Conservation (phyloP, 306 rosid species). For the Medicago lupulina region DNA sequence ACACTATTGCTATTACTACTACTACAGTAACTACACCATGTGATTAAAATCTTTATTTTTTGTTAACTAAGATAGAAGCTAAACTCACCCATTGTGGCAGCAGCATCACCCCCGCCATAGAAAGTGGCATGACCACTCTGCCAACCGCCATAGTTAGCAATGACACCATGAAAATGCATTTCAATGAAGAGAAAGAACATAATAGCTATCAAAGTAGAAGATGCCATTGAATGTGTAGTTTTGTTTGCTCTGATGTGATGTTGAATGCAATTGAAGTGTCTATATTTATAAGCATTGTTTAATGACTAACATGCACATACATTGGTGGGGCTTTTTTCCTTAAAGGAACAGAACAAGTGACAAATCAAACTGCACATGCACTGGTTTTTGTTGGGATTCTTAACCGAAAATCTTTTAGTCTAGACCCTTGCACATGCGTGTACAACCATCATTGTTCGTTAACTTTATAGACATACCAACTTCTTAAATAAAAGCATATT, state of each 20-base stretch:
- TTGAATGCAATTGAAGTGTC: conserved; percentile 34
- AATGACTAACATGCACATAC: conserved; percentile 5
- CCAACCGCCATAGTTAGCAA: conserved; percentile 66
- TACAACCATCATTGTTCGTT: conserved; percentile 23
- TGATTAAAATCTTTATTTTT: background rate
- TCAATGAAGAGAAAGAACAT: conserved; percentile 35
- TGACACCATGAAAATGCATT: conserved; percentile 37
- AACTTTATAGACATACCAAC: conserved; percentile 10
- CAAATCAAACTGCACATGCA: conserved; percentile 63
- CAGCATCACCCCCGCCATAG: conserved; percentile 85
- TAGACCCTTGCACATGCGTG: conserved; percentile 51
- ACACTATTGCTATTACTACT: too few species aligned
- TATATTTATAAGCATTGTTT: conserved; percentile 57
- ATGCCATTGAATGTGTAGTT: conserved; percentile 54
- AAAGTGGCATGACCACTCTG: conserved; percentile 81
- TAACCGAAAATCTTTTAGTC: conserved; percentile 54
- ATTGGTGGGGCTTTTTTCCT: conserved; percentile 17
- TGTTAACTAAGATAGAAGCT: background rate
- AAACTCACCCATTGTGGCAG: conserved; percentile 85
- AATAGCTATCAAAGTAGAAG: conserved; percentile 31
- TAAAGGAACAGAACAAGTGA: conserved; percentile 43
- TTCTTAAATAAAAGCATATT: conserved; percentile 9
- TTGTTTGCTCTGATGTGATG: conserved; percentile 26
- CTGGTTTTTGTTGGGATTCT: conserved; percentile 58
- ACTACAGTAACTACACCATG: background rate